Percentiles rank a stretch among this genome's conserved stretches.
phyloP scores from a whole-genome alignment of 116 monocot genomes.

The Posidonia oceanica region DNA sequence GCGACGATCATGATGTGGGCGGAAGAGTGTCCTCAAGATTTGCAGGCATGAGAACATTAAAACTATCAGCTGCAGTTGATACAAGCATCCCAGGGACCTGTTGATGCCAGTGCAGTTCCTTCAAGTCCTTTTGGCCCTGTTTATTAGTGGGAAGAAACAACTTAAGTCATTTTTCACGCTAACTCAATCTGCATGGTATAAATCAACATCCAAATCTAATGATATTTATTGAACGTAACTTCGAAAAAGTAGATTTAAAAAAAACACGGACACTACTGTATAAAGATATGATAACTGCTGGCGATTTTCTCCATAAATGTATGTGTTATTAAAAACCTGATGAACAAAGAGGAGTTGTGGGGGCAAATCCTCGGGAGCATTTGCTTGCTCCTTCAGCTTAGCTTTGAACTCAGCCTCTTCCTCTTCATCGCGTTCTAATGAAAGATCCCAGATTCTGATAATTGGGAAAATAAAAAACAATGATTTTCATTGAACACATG shows the following conservation, averaged over 20 bases:
- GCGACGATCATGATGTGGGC: background rate
- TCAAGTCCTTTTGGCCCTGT: constrained; percentile 91
- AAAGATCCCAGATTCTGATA: constrained; percentile 89
- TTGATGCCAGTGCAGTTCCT: constrained; percentile 89
- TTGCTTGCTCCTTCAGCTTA: constrained; percentile 69
- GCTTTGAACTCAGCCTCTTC: constrained; percentile 93
- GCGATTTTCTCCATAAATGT: too few relatives aligned
- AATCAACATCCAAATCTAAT: too few relatives aligned
- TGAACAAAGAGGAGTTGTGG: constrained; percentile 98
- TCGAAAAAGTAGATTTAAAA: too few relatives aligned
- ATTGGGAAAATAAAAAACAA: constrained; percentile 1
- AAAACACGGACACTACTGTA: too few relatives aligned
- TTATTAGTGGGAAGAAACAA: background rate
- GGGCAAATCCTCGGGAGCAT: constrained; percentile 81
- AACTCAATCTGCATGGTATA: too few relatives aligned
- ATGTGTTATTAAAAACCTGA: constrained; percentile 31
- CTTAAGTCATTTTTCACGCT: too few relatives aligned
- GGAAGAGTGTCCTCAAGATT: constrained; percentile 75
- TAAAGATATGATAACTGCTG: too few relatives aligned
- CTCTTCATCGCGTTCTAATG: constrained; percentile 87
- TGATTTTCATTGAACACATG: too few relatives aligned
- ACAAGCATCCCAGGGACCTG: constrained; percentile 93
- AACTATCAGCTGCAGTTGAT: constrained; percentile 76
- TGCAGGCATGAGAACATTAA: constrained; percentile 80
- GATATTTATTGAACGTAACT: too few relatives aligned